phyloP scores from a whole-genome alignment of 106 monocot species.

The Dactylorhiza incarnata region DNA sequence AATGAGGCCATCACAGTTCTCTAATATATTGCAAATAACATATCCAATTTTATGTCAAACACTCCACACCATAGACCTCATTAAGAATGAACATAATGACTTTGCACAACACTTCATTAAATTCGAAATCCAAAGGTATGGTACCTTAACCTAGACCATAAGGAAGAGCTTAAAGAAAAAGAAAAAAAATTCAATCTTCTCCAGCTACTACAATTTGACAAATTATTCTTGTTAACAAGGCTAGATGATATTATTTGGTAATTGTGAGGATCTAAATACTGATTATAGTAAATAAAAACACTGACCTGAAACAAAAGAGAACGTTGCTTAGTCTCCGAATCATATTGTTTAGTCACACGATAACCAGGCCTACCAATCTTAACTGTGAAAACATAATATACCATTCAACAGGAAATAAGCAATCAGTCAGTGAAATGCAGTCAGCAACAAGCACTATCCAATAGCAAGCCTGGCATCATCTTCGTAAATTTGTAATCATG shows the following conservation, averaged over 20 bases:
- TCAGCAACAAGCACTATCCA: neutral
- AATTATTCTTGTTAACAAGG: neutral
- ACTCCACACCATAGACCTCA: neutral
- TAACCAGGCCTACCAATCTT: constrained; percentile 98
- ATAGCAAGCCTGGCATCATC: neutral
- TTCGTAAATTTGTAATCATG: neutral
- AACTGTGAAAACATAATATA: constrained; percentile 43
- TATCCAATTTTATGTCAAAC: neutral
- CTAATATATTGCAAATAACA: neutral
- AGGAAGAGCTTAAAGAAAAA: neutral
- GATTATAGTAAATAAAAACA: neutral
- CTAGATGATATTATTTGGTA: neutral
- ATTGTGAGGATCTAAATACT: neutral
- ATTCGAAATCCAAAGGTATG: neutral
- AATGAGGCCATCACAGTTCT: neutral
- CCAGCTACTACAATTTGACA: neutral
- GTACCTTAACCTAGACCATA: neutral
- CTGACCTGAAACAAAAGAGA: constrained; percentile 94
- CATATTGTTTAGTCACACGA: constrained; percentile 90
- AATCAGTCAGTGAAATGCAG: neutral
- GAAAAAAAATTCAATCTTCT: neutral
- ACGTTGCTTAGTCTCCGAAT: constrained; percentile 90
- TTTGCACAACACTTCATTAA: neutral
- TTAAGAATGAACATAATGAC: neutral
- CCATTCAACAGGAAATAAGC: constrained; percentile 1